phyloP scores from a whole-genome alignment of 2,329 filamentous ascomycete genomes.

The Colletotrichum sp. region DNA sequence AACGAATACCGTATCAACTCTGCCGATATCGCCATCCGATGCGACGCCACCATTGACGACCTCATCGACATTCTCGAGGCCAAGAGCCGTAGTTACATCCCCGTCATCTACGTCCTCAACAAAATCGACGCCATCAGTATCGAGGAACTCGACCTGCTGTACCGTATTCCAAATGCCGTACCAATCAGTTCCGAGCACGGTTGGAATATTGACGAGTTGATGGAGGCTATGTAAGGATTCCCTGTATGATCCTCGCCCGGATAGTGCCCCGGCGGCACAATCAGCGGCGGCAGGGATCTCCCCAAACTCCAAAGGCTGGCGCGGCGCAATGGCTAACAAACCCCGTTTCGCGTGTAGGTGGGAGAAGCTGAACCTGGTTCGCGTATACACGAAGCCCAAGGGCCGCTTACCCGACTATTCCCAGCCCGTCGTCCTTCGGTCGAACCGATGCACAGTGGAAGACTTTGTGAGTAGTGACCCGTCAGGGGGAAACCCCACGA shows the following conservation, averaged over 20 bases:
- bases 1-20: slow-evolving; percentile 95
- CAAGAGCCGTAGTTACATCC: slow-evolving; percentile 93
- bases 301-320: background rate
- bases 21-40: slow-evolving; percentile 96
- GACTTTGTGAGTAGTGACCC: slow-evolving; percentile 79
- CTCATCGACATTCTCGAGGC: slow-evolving; percentile 95
- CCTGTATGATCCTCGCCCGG: background rate
- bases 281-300: background rate
- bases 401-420: slow-evolving; percentile 93
- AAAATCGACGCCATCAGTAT: slow-evolving; percentile 99
- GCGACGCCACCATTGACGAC: slow-evolving; percentile 96
- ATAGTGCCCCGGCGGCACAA: background rate
- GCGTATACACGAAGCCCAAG: slow-evolving; percentile 98
- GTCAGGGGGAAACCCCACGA: background rate
- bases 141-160: slow-evolving; percentile 93
- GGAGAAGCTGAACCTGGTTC: slow-evolving; percentile 61
- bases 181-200: slow-evolving; percentile 97
- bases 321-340: background rate
- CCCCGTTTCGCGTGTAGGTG: background rate
- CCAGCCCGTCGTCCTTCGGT: slow-evolving; percentile 85
- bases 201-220: slow-evolving; percentile 96
- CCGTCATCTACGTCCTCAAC: slow-evolving; percentile 98
- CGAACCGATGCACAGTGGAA: slow-evolving; percentile 85
- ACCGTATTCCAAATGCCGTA: slow-evolving; percentile 95
- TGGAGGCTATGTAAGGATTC: slow-evolving; percentile 80